Percentiles rank a stretch among this genome's conserved stretches.
These are phyloP conservation scores for Botrytis galanthina DNA, from an alignment of 2,329 filamentous ascomycete genomes.

Conservation along the genomic window DNA sequence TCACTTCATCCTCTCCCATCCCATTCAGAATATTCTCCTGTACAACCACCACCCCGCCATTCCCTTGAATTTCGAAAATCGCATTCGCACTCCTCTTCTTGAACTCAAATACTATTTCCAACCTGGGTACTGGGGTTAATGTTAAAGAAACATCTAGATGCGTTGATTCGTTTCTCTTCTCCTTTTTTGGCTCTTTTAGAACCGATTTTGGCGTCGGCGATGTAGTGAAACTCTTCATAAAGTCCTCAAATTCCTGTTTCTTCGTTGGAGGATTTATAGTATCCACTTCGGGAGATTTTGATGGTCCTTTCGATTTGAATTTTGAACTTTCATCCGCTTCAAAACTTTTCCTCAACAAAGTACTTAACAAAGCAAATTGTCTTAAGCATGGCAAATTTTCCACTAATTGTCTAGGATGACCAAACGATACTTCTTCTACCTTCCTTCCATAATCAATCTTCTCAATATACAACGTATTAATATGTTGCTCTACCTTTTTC, in stretches of 20 bases:
- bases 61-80: conserved; percentile 34
- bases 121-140: conserved; percentile 33
- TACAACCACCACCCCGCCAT: conserved; percentile 35
- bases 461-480: conserved; percentile 65
- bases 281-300: background rate
- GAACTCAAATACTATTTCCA: conserved; percentile 36
- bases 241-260: conserved; percentile 34
- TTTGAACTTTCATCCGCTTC: conserved; percentile 5
- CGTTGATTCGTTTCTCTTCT: background rate
- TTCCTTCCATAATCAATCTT: conserved; percentile 70
- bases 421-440: conserved; percentile 69
- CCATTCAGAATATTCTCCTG: conserved; percentile 35
- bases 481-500: conserved; percentile 41
- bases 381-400: conserved; percentile 70
- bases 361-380: conserved; percentile 71
- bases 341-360: conserved; percentile 62
- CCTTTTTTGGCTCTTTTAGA: conserved; percentile 12
- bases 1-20: conserved; percentile 23
- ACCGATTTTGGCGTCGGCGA: conserved; percentile 10
- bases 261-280: conserved; percentile 26
- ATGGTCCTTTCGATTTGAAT: background rate
- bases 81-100: conserved; percentile 35
- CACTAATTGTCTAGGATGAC: conserved; percentile 73
- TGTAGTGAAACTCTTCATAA: conserved; percentile 29
- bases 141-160: conserved; percentile 34